phyloP scores from a whole-genome alignment of 164 flowering plant genomes.

The Euptelea pleiosperma region DNA sequence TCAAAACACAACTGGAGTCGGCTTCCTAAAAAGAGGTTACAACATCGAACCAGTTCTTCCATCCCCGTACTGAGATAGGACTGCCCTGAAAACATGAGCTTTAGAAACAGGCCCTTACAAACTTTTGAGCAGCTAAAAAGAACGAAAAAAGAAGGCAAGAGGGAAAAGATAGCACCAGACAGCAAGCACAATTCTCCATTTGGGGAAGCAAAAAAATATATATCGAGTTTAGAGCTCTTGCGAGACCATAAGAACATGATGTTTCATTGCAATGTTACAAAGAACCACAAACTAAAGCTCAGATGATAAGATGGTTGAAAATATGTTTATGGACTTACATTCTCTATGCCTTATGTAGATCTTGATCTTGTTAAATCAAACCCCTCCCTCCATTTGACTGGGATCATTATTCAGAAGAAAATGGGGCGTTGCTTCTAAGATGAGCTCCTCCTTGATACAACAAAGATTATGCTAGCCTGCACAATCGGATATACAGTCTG shows the following conservation, averaged over 20 bases:
- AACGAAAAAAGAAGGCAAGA: no score
- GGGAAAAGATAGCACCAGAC: no score
- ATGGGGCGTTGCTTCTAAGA: not conserved
- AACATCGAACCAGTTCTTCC: no score
- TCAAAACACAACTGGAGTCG: no score
- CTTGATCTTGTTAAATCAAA: no score
- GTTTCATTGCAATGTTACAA: conserved; percentile 4
- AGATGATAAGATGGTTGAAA: not conserved
- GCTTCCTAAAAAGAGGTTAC: no score
- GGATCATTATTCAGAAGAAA: not conserved
- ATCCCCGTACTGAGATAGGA: no score
- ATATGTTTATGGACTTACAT: not conserved
- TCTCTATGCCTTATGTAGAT: not conserved
- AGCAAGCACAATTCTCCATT: not conserved
- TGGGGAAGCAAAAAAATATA: not conserved
- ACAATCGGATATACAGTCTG: conserved; percentile 5
- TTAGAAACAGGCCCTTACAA: no score
- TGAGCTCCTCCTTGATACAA: conserved; percentile 3
- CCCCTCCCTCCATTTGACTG: not conserved
- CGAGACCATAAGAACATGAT: not conserved
- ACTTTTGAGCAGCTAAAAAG: no score
- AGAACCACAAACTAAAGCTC: no score
- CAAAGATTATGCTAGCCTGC: conserved; percentile 2
- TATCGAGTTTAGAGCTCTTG: no score
- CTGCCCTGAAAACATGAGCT: no score